Base-by-base conservation (phyloP, 768 basidiomycete genomes). In the Boletales sp. region DNA sequence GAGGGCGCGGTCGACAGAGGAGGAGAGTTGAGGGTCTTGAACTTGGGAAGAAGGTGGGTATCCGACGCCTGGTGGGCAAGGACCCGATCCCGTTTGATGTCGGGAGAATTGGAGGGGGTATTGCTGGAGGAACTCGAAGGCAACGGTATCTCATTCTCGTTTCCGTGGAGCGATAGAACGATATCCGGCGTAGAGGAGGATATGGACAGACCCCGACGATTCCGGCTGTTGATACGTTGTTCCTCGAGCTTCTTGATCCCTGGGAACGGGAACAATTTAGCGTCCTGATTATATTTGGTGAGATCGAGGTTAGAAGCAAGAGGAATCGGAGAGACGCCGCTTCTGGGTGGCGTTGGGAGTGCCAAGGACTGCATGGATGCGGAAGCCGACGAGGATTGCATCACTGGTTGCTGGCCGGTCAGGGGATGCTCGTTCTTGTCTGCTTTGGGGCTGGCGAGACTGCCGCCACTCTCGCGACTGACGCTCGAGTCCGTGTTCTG, bases 261-360 rank as follows among this genome's bases (percentile, higher is more conserved):
- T 21, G 90, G 91, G 77, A 95, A 94, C 1, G 94, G 91, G 68
- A 87, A 88, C 32, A 97, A 74, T 65, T 97, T 97, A 30, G 79
- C 66, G 50, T 80, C 76, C 45, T 58, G 59, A 54, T 82, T 82
- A 68, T 87, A 94, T 69, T 78, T 89, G 27, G 76, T 74, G 64
- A 84, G 68, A 68, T 91, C 90, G 29, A 79, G 79, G 13, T 81
- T 76, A 24, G 87, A 84, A 11, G 83, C 79, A 15, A 83, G 79
- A 36, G 91, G 91, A 34, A 93, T 80, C n/a, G 89, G 87, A 8
- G 90, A 92, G 11, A 80, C 77, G 34, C 78, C 81, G 40, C 78
- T 74, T 50, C 82, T 78, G 43, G 76, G 71, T 48, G 77, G 74
- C 6, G 75, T 73, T 61, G 74, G 78, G 18, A 83, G 77, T 12